These are phyloP conservation scores for Aspergillus sojae DNA, from an alignment of 2,329 filamentous ascomycete species.

Conservation along the genomic window DNA sequence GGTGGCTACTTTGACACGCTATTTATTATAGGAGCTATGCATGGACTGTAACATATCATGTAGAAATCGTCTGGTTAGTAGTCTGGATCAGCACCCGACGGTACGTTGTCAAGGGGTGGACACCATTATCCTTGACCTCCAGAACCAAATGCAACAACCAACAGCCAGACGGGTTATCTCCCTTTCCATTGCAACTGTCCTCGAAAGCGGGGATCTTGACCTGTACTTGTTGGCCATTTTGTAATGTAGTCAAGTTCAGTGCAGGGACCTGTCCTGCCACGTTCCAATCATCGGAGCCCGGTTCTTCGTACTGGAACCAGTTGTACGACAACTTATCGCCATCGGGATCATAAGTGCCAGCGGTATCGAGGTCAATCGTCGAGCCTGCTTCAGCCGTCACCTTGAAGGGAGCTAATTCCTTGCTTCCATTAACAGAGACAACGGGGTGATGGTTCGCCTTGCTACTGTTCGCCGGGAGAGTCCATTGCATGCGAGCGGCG, in stretches of 20 bases:
- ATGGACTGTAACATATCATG: no score
- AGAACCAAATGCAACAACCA: background rate
- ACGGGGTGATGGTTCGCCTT: slow-evolving; percentile 28
- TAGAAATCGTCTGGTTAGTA: background rate
- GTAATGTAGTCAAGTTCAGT: background rate
- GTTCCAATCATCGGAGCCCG: background rate
- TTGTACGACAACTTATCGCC: slow-evolving; percentile 1
- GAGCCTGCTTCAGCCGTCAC: background rate
- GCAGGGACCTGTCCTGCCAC: background rate
- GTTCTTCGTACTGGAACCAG: slow-evolving; percentile 11
- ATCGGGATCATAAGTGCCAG: slow-evolving; percentile 6
- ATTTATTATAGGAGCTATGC: background rate
- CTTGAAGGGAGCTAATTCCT: background rate
- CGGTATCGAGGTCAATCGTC: background rate
- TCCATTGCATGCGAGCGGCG: slow-evolving; percentile 54
- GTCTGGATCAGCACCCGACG: background rate
- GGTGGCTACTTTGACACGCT: background rate
- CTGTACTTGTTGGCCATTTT: background rate
- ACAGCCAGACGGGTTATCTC: background rate
- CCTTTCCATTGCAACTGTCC: background rate
- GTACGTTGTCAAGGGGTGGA: background rate
- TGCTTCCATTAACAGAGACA: slow-evolving; percentile 20
- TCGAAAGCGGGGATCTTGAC: background rate
- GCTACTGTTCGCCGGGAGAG: slow-evolving; percentile 26
- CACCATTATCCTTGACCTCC: background rate